Base-by-base conservation (phyloP, 768 basidiomycete genomes). In the Leccinum aurantiacum region DNA sequence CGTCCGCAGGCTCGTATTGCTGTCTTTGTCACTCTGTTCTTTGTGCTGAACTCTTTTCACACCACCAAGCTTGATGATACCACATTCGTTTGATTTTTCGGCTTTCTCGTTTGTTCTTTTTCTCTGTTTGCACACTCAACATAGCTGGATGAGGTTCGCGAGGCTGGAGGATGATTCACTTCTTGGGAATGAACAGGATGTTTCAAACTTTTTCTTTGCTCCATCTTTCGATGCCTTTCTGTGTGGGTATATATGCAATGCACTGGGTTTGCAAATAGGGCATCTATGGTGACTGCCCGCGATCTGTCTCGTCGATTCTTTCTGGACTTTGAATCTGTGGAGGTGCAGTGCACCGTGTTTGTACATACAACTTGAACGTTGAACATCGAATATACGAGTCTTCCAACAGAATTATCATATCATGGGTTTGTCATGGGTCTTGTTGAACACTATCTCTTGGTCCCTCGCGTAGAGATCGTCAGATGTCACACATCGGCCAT, bases 41-140 rank as follows among this genome's bases (percentile, higher is more conserved):
- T 33, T 29, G 44, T 14, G 35, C 57, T 57, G 27, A 60, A 48
- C n/a, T 15, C 27, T 17, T 31, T 24, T 48, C 50, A 22, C 27
- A 17, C 4, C 47, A 27, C 48, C 54, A 57, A 51, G 31, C 24
- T 52, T 25, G 35, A 63, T 58, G 55, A 62, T 66, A 64, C 65
- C 65, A 67, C 67, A 49, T 51, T 69, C 67, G 37, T 67, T 44
- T 68, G 27, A 15, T 11, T 44, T 35, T n/a, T 41, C 29, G 11
- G 44, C 25, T 9, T 35, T 31, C 14, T 33, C 17, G 31, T 3
- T 22, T 29, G 24, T 38, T 2, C 33, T 31, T 19, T 14, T 22
- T 29, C 17, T 33, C 31, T 44, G 8, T 5, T 25, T 4, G 19
- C 37, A 17, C 9, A 50, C 57, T 65, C 14, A 10, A 52, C 57